These are phyloP conservation scores for Avicennia marina DNA, from an alignment of 257 asterid genomes.

Conservation along the genomic window DNA sequence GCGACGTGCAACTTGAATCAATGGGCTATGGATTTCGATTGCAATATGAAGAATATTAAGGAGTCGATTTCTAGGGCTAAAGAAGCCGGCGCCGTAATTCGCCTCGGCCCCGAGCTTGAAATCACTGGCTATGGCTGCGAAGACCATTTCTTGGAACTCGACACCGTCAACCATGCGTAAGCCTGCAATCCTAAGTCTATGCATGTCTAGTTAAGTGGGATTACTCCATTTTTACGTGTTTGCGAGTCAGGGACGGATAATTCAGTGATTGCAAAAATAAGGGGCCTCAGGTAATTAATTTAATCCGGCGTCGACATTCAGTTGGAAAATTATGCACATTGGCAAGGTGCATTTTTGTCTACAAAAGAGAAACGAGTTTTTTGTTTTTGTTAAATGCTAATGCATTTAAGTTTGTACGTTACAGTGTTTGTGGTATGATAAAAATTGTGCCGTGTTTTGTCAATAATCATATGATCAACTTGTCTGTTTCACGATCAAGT, in stretches of 20 bases:
- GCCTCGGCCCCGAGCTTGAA: slow-evolving; percentile 98
- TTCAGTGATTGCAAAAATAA: background rate
- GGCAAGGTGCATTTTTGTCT: too few relatives aligned
- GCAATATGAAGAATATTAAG: slow-evolving; percentile 77
- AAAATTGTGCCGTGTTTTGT: background rate
- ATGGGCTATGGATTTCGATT: slow-evolving; percentile 99
- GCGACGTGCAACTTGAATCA: slow-evolving; percentile 94
- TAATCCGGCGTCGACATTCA: too few relatives aligned
- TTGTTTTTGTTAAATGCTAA: too few relatives aligned
- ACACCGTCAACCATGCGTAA: slow-evolving; percentile 87
- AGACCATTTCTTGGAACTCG: slow-evolving; percentile 91
- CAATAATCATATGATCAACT: too few relatives aligned
- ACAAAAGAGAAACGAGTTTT: too few relatives aligned
- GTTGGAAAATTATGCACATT: too few relatives aligned
- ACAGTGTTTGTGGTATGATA: background rate
- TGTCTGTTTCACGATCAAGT: background rate
- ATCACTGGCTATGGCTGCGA: slow-evolving; percentile 97
- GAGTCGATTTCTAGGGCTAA: slow-evolving; percentile 79
- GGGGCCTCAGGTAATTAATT: too few relatives aligned
- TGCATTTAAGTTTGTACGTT: too few relatives aligned
- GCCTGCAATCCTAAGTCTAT: slow-evolving; percentile 17
- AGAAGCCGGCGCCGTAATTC: slow-evolving; percentile 75
- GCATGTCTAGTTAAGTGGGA: background rate
- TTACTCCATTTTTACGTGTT: background rate
- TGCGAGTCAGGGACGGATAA: background rate